These are phyloP conservation scores for Saturnispora silvae DNA, from an alignment of 805 yeast species.

Conservation along the genomic window DNA sequence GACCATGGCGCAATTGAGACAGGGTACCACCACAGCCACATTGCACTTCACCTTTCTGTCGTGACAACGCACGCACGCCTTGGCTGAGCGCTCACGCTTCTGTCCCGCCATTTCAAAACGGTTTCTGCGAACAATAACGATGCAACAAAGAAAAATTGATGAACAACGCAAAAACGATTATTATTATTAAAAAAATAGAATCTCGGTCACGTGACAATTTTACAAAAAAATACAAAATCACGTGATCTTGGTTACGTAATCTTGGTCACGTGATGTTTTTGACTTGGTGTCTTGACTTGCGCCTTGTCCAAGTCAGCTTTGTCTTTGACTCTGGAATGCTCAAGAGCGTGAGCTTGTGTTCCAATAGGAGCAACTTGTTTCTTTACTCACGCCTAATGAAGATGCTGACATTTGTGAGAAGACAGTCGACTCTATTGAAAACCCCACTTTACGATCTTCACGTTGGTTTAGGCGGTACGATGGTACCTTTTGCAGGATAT, in stretches of 20 bases:
- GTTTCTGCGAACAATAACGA: no score
- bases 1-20: constrained; percentile 59
- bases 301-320: no score
- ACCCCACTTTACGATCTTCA: constrained; percentile 84
- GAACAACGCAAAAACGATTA: no score
- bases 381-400: neutral
- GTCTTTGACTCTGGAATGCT: no score
- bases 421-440: constrained; percentile 28
- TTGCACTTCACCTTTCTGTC: constrained; percentile 70
- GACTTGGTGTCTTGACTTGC: no score
- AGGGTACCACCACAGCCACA: constrained; percentile 35
- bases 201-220: no score
- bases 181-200: neutral
- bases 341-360: no score
- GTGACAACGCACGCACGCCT: constrained; percentile 68
- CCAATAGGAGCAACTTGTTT: neutral
- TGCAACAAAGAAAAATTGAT: no score
- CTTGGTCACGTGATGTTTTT: no score
- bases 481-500: constrained; percentile 96
- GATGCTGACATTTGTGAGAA: constrained; percentile 7
- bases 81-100: constrained; percentile 50
- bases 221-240: no score
- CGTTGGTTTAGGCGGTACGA: constrained; percentile 66
- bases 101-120: constrained; percentile 17
- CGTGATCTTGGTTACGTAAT: no score